Conservation (phyloP, 768 basidiomycete species). For the Kwoniella sp. region DNA sequence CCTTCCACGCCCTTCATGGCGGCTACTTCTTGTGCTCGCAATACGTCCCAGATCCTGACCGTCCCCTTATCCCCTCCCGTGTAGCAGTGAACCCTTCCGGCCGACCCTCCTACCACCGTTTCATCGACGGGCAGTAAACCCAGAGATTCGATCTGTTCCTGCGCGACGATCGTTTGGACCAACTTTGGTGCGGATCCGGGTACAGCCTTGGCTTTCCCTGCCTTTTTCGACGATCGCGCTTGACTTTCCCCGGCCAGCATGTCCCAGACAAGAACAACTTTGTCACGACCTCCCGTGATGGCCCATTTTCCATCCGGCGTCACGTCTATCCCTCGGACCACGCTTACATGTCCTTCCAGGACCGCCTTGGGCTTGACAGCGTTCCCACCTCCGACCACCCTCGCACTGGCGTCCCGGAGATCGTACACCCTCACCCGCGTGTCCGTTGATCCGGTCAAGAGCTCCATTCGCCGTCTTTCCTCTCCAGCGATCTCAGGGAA, state of each 20-base stretch:
- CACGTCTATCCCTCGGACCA: constrained; percentile 83
- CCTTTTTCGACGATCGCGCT: constrained; percentile 36
- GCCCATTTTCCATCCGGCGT: constrained; percentile 82
- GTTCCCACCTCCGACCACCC: constrained; percentile 52
- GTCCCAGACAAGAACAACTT: constrained; percentile 91
- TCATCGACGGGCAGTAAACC: constrained; percentile 63
- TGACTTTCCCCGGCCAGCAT: constrained; percentile 50
- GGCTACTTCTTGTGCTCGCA: constrained; percentile 59
- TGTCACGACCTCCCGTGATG: constrained; percentile 85
- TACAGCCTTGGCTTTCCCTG: constrained; percentile 48
- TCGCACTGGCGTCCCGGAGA: constrained; percentile 63
- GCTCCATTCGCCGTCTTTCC: constrained; percentile 58
- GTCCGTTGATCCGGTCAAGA: constrained; percentile 88
- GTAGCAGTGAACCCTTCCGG: constrained; percentile 61
- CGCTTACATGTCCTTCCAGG: constrained; percentile 93
- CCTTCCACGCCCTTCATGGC: constrained; percentile 57
- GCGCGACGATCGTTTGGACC: constrained; percentile 67
- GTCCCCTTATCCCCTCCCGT: constrained; percentile 88
- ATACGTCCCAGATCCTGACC: constrained; percentile 78
- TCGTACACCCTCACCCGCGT: constrained; percentile 90
- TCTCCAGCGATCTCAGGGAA: constrained; percentile 56
- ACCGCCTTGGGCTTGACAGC: constrained; percentile 63
- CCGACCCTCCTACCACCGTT: constrained; percentile 53
- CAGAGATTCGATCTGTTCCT: constrained; percentile 82
- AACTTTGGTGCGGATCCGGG: constrained; percentile 55